phyloP scores from a whole-genome alignment of 768 basidiomycete species.

The Kockovaella imperatae region DNA sequence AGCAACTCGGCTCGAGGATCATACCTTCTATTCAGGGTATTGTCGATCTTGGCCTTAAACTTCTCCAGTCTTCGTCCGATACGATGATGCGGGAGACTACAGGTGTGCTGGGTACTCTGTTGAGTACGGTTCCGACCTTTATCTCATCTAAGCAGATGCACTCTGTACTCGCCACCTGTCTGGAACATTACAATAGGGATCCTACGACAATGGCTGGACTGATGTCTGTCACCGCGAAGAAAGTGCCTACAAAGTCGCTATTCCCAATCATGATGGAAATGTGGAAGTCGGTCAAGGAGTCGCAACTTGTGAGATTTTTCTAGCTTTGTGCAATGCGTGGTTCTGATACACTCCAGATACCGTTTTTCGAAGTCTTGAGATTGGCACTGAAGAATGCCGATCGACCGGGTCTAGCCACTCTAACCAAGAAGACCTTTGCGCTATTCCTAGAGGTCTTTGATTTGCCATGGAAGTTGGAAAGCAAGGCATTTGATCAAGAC shows the following conservation, averaged over 20 bases:
- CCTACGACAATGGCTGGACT: no score
- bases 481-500: constrained; percentile 18
- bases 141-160: constrained; percentile 39
- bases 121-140: constrained; percentile 73
- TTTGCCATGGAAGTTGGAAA: constrained; percentile 45
- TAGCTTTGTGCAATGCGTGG: no score
- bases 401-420: constrained; percentile 58
- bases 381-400: constrained; percentile 59
- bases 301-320: constrained; percentile 20
- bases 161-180: constrained; percentile 15
- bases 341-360: no score
- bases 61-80: constrained; percentile 14
- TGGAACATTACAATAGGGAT: constrained; percentile 18
- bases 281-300: constrained; percentile 40
- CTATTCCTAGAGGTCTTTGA: constrained; percentile 74
- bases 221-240: constrained; percentile 62
- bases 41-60: constrained; percentile 53
- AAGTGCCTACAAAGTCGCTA: constrained; percentile 59
- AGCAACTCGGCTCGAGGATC: constrained; percentile 73
- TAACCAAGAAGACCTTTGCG: constrained; percentile 63
- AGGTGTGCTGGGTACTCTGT: constrained; percentile 56
- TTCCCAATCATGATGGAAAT: constrained; percentile 55
- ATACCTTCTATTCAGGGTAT: constrained; percentile 77
- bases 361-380: constrained; percentile 64
- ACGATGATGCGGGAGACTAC: constrained; percentile 20